These are phyloP conservation scores for Goffeauzyma gilvescens DNA, from an alignment of 768 basidiomycete species.

Conservation along the genomic window DNA sequence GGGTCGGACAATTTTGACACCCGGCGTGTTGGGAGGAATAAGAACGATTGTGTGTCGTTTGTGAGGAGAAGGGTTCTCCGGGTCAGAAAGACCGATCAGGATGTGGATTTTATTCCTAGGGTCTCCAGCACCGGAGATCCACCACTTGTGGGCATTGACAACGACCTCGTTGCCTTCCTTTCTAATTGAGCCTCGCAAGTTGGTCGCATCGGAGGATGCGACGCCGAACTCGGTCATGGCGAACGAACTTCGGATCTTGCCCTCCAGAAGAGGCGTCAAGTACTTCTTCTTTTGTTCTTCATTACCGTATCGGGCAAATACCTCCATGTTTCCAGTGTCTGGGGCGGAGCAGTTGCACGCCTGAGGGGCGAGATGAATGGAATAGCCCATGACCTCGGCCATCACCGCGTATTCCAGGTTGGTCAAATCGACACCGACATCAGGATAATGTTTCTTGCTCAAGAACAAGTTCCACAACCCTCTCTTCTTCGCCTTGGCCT, in stretches of 20 bases:
- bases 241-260: slow-evolving; percentile 74
- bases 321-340: slow-evolving; percentile 99
- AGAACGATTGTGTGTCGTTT: slow-evolving; percentile 83
- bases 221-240: slow-evolving; percentile 92
- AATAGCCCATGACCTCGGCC: slow-evolving; percentile 83
- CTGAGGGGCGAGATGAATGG: slow-evolving; percentile 63
- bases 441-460: slow-evolving; percentile 79
- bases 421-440: slow-evolving; percentile 68
- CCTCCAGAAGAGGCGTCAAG: slow-evolving; percentile 69
- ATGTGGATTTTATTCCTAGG: slow-evolving; percentile 75
- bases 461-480: slow-evolving; percentile 97
- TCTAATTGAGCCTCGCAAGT: slow-evolving; percentile 60
- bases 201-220: slow-evolving; percentile 70
- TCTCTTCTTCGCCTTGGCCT: slow-evolving; percentile 63
- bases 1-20: slow-evolving; percentile 74
- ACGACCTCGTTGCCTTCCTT: slow-evolving; percentile 73
- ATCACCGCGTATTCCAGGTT: slow-evolving; percentile 98
- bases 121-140: slow-evolving; percentile 93
- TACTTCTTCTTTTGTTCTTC: slow-evolving; percentile 78
- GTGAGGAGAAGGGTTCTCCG: slow-evolving; percentile 54
- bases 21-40: slow-evolving; percentile 70
- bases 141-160: slow-evolving; percentile 96
- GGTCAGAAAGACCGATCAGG: slow-evolving; percentile 74
- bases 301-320: slow-evolving; percentile 83
- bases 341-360: slow-evolving; percentile 86